Evolutionary conservation across 139 green algal genomes (phyloP), one percentile per base, ranked within the genome.

Genomic region (Raphidocelis subcapitata): DNA sequence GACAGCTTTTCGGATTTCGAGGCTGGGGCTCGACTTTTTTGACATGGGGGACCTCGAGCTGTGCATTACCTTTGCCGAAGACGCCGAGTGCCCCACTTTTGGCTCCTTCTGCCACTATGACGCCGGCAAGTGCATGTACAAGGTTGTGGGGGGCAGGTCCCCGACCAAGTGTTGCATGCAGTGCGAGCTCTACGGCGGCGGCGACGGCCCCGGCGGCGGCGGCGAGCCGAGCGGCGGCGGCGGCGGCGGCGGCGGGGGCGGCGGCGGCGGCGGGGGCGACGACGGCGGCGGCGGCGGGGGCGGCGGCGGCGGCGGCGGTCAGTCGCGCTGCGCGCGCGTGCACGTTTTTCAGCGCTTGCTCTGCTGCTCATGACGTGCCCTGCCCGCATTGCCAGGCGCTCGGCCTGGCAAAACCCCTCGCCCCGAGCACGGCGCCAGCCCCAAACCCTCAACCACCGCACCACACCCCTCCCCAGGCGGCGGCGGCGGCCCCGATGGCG

Each of bases 111-210:
- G 70, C 36, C 23, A 41, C 18, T 76, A 76, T 18, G 46, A 64
- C 28, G 5, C 16, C 2, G 70, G 70, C 1, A 76, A 76, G 49
- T 76, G 68, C n/a, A 74, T 67, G 4, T 74, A 74, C 46, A 54
- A 46, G 10, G 31, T 76, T 1, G 28, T 69, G n/a, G 70, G 70
- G 1, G 70, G 70, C 32, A 69, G 29, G 8, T 47, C 26, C 28
- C 4, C 5, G 2, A n/a, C 44, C 5, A 63, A 28, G 12, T 76
- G 70, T 28, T 76, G 70, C 56, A 69, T 76, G 60, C 35, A 4
- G 0, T 76, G 70, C n/a, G 70, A 69, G 47, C 62, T 76, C 33
- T 76, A 76, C 44, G 70, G 70, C 10, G 70, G 70, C 16, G 70
- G 70, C 21, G 55, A 18, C 20, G 60, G 65, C 20, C 59, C 59